Conservation (phyloP, 2,329 filamentous ascomycete genomes). For the Davidsoniella eucalypti region DNA sequence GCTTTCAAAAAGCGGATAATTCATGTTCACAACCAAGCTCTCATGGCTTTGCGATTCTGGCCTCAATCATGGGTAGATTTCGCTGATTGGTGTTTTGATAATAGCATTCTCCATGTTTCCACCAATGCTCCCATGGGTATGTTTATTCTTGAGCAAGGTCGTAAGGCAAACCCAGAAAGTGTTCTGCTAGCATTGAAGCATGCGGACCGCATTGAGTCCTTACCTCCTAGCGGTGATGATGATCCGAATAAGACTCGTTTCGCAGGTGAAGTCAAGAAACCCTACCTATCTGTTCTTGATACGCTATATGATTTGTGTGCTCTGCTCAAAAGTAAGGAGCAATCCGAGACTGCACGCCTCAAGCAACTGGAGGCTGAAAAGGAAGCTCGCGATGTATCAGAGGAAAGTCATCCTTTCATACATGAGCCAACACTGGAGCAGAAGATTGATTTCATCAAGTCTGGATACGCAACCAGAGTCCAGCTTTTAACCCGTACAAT, state of each 20-base stretch:
- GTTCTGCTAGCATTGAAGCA: constrained; percentile 78
- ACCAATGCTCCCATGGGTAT: constrained; percentile 41
- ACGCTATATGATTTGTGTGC: constrained; percentile 77
- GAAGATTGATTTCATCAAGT: constrained; percentile 43
- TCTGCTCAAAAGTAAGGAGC: constrained; percentile 49
- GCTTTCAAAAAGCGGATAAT: constrained; percentile 64
- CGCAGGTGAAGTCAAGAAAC: constrained; percentile 61
- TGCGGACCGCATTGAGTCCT: constrained; percentile 72
- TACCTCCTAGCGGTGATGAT: constrained; percentile 58
- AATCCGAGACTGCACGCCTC: constrained; percentile 38
- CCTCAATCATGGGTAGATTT: constrained; percentile 93
- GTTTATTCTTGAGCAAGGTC: constrained; percentile 65
- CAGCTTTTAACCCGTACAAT: constrained; percentile 68
- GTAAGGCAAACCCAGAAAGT: constrained; percentile 83
- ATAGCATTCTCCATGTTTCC: constrained; percentile 37
- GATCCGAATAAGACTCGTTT: constrained; percentile 60
- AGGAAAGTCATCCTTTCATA: neutral
- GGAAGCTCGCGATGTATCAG: constrained; percentile 22
- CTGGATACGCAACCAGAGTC: constrained; percentile 55
- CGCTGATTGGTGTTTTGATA: constrained; percentile 78
- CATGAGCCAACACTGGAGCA: constrained; percentile 34
- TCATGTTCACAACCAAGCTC: constrained; percentile 82
- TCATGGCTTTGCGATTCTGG: constrained; percentile 89
- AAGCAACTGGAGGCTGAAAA: constrained; percentile 31
- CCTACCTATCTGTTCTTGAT: constrained; percentile 68